Evolutionary conservation across 768 basidiomycete species (phyloP), one percentile per base, ranked within the genome.

Genomic region (Nevesoporus exiguus): DNA sequence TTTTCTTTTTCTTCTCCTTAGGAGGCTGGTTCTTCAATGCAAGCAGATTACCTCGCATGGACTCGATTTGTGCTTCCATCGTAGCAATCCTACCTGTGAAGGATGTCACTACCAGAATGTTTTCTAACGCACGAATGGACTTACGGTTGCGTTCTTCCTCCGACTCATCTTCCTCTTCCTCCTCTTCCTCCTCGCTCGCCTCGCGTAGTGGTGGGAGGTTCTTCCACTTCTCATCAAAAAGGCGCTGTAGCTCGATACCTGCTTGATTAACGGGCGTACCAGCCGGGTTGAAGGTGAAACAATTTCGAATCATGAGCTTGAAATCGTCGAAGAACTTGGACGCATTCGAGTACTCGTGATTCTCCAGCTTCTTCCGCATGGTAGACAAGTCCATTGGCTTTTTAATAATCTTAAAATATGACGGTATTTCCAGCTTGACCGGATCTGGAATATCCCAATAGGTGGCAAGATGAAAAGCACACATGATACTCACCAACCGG

Each of bases 161-260:
- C 5, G 74, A 76, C 25, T 84, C 85, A 4, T 84, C 80, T n/a
- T 79, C 79, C 1, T 79, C 78, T 3, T 84, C 85, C 5, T 83
- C 81, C 0, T 83, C 82, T 5, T 87, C 86, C 13, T 86, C 82
- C 30, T 84, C 83, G 37, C 73, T 75, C 30, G 73, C 70, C 2
- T 78, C 76, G 31, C 74, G 77, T 42, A 86, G 76, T 0, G 80
- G 77, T 1, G 94, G 93, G 6, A 97, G 70, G 36, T 70, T 73
- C 69, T 81, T 83, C 93, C 93, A 98, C 71, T 95, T 97, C 64
- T 94, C 90, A 52, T 95, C 88, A 71, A 98, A 99, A 30, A 93
- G 70, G 21, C 81, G 81, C 68, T 93, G 84, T n/a, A 98, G 74
- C 46, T 92, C 85, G 43, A 84, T 80, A 7, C 94, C 97, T 19